Evolutionary conservation across 2,329 filamentous ascomycete species (phyloP).

Genomic region (Pseudocercospora vitis): DNA sequence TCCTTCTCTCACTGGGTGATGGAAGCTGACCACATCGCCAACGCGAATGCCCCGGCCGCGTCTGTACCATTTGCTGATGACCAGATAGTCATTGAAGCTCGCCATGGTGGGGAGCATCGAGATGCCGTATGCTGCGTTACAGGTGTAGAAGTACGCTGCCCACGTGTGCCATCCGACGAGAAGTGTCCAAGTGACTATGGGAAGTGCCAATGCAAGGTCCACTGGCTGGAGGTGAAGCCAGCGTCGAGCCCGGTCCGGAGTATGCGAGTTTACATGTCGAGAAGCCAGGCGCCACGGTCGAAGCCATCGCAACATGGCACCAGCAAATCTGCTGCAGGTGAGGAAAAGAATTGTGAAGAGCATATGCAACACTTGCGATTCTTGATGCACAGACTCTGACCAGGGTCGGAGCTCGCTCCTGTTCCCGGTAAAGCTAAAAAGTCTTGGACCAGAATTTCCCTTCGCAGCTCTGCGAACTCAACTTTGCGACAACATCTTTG

Average conservation of each 20-base stretch:
- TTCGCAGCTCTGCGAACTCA: too few species aligned
- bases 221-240: too few species aligned
- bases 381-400: neutral
- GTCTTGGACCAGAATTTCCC: too few species aligned
- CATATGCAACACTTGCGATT: neutral
- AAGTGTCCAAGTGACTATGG: neutral
- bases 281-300: neutral
- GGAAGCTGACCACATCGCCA: constrained; percentile 82
- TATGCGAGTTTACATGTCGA: too few species aligned
- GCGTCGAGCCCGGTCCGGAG: too few species aligned
- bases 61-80: constrained; percentile 67
- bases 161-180: constrained; percentile 1
- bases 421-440: constrained; percentile 1
- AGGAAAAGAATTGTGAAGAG: neutral
- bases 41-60: constrained; percentile 67
- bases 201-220: neutral
- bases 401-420: neutral
- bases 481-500: neutral
- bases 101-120: constrained; percentile 88
- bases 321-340: neutral
- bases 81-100: constrained; percentile 64
- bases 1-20: constrained; percentile 63
- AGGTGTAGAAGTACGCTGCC: constrained; percentile 57
- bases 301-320: constrained; percentile 1
- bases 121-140: constrained; percentile 65